These are phyloP conservation scores for Capsella rubella DNA, from an alignment of 441 rosid species.

Conservation along the genomic window DNA sequence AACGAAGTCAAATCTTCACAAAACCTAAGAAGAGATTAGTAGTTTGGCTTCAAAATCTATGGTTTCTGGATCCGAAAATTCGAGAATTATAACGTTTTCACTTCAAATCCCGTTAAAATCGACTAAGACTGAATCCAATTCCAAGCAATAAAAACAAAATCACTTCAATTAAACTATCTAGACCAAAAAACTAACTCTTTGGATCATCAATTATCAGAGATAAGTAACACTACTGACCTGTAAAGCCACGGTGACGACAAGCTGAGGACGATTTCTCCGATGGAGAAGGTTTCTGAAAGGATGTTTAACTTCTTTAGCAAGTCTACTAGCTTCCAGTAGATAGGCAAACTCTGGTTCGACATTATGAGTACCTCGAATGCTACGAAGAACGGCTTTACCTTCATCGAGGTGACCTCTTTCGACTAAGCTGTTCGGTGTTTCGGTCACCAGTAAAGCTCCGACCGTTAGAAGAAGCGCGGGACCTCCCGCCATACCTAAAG, in stretches of 20 bases:
- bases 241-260: slow-evolving; percentile 72
- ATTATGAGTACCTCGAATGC: slow-evolving; percentile 74
- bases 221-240: slow-evolving; percentile 53
- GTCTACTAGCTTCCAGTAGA: slow-evolving; percentile 86
- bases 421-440: slow-evolving; percentile 86
- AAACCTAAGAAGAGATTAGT: not conserved
- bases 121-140: no score
- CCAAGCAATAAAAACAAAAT: no score
- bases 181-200: no score
- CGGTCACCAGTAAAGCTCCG: slow-evolving; percentile 77
- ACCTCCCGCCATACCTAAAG: slow-evolving; percentile 81
- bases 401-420: slow-evolving; percentile 81
- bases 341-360: slow-evolving; percentile 80
- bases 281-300: slow-evolving; percentile 79
- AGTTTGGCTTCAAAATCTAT: not conserved
- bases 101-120: no score
- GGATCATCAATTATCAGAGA: not conserved
- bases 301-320: slow-evolving; percentile 83
- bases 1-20: not conserved
- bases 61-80: no score
- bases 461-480: slow-evolving; percentile 78
- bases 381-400: slow-evolving; percentile 79
- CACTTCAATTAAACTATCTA: not conserved
- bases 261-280: slow-evolving; percentile 76
- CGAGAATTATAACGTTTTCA: no score